phyloP scores from a whole-genome alignment of 2,329 filamentous ascomycete genomes.

The Ceratocystis variospora region DNA sequence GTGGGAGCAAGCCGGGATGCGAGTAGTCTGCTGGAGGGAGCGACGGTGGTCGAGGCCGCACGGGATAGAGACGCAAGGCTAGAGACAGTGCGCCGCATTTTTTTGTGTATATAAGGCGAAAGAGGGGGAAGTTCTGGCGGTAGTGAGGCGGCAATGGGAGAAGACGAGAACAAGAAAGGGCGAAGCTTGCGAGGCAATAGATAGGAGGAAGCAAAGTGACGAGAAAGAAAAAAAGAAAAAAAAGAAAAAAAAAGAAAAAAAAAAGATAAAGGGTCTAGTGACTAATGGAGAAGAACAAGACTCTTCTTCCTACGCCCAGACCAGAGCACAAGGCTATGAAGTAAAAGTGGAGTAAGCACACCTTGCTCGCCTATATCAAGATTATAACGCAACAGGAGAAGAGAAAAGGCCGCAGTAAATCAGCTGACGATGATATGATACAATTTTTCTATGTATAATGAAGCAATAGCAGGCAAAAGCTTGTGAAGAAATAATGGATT shows the following conservation, averaged over 20 bases:
- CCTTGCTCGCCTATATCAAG: not conserved
- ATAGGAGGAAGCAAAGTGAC: not conserved
- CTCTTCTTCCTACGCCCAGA: no score
- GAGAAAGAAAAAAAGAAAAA: not conserved
- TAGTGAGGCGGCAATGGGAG: not conserved
- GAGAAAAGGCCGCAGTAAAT: not conserved
- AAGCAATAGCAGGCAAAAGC: no score
- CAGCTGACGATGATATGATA: not conserved
- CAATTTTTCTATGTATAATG: no score
- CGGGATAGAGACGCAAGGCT: conserved; percentile 11
- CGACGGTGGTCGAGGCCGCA: conserved; percentile 4
- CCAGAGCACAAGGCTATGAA: not conserved
- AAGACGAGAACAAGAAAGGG: not conserved
- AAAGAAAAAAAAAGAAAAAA: not conserved
- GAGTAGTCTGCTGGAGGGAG: not conserved
- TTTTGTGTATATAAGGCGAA: not conserved
- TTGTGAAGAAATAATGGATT: not conserved
- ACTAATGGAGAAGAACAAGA: no score
- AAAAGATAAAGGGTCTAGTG: not conserved
- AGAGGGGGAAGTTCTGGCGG: not conserved
- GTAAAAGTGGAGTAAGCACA: not conserved
- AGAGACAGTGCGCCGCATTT: conserved; percentile 17
- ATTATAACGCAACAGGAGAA: not conserved
- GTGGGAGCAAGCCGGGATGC: not conserved
- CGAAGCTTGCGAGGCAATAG: not conserved